These are phyloP conservation scores for Westerdykella aurantiaca DNA, from an alignment of 2,329 filamentous ascomycete genomes.

Conservation along the genomic window DNA sequence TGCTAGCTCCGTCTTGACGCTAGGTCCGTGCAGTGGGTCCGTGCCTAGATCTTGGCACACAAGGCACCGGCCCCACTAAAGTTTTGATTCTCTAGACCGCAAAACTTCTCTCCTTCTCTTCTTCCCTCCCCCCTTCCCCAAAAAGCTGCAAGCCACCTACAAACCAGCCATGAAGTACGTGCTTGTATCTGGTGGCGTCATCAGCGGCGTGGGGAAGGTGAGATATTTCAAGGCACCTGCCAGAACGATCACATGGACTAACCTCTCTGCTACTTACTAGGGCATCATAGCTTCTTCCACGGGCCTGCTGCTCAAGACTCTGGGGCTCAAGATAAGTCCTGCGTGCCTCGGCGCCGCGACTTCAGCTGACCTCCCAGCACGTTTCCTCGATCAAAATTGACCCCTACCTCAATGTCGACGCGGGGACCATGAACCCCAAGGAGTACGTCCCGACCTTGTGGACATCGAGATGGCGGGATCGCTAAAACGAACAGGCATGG, in stretches of 20 bases:
- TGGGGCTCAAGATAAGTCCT: conserved; percentile 66
- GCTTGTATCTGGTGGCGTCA: conserved; percentile 65
- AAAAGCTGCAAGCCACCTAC: conserved; percentile 35
- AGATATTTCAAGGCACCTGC: conserved; percentile 21
- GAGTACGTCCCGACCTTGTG: conserved; percentile 42
- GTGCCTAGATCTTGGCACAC: no score
- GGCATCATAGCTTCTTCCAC: conserved; percentile 68
- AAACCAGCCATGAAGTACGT: conserved; percentile 69
- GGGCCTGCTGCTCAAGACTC: conserved; percentile 71
- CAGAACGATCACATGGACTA: neutral
- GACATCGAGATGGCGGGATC: neutral
- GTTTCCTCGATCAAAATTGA: conserved; percentile 66
- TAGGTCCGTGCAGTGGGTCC: no score
- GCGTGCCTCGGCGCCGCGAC: conserved; percentile 6
- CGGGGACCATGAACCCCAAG: conserved; percentile 64
- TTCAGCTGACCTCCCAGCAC: conserved; percentile 39
- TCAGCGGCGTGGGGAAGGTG: conserved; percentile 43
- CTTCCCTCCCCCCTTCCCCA: conserved; percentile 40
- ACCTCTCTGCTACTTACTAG: conserved; percentile 42
- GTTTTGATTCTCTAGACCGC: neutral
- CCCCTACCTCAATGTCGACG: conserved; percentile 70
- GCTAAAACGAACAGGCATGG: conserved; percentile 56
- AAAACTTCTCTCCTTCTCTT: conserved; percentile 17
- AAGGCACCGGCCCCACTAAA: no score
- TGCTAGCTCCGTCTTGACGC: no score